Conservation (phyloP, 2,329 filamentous ascomycete species). For the Laburnicola sp. region DNA sequence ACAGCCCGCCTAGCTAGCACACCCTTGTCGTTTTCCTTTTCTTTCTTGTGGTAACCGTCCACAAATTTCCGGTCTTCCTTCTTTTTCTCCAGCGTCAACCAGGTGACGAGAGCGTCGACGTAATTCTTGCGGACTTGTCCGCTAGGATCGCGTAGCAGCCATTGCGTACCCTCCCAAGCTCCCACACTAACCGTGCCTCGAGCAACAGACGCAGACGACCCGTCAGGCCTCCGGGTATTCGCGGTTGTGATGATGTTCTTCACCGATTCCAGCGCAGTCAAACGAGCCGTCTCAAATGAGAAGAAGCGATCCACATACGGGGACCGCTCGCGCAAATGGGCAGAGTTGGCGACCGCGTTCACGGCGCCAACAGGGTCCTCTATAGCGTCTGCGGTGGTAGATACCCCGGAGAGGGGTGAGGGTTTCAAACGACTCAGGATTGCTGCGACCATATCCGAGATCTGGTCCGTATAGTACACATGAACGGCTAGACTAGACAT, state of each 20-base stretch:
- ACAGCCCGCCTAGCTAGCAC: conserved; percentile 63
- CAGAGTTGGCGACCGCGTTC: conserved; percentile 52
- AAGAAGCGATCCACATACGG: conserved; percentile 61
- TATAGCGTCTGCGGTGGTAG: conserved; percentile 53
- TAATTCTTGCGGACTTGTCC: conserved; percentile 82
- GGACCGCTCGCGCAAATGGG: conserved; percentile 56
- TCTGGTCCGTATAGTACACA: conserved; percentile 95
- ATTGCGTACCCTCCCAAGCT: conserved; percentile 96
- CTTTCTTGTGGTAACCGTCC: conserved; percentile 55
- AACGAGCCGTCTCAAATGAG: conserved; percentile 63
- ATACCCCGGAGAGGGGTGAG: conserved; percentile 49
- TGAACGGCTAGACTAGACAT: conserved; percentile 92
- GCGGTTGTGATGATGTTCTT: conserved; percentile 82
- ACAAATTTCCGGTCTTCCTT: conserved; percentile 64
- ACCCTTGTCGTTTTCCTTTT: conserved; percentile 50
- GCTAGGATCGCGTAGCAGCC: conserved; percentile 81
- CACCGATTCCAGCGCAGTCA: conserved; percentile 73
- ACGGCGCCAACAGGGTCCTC: conserved; percentile 56
- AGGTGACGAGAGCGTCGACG: conserved; percentile 77
- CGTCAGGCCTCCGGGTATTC: conserved; percentile 57
- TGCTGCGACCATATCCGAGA: conserved; percentile 87
- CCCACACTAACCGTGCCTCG: conserved; percentile 76
- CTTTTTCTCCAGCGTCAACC: conserved; percentile 80
- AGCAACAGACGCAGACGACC: conserved; percentile 58
- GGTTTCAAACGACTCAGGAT: conserved; percentile 80